Percentiles rank a stretch among this genome's conserved stretches.
Evolutionary conservation across 331 rosid genomes (phyloP).

Genomic region (Acacia concinna): DNA sequence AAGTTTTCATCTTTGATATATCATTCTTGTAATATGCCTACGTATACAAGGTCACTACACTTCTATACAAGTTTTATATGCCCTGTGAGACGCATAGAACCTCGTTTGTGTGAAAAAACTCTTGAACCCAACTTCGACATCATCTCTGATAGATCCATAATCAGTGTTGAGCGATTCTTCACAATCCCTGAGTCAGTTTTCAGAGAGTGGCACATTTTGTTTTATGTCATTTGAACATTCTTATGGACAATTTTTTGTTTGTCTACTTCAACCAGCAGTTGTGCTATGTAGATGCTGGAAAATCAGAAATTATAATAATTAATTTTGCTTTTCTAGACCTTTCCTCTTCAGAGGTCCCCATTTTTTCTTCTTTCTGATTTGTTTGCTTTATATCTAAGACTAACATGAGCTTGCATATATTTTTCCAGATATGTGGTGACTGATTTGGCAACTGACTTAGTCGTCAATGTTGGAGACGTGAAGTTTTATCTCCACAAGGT

Average conservation of each 20-base stretch:
- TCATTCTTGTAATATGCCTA: not conserved
- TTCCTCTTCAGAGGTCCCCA: not conserved
- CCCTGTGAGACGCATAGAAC: not conserved
- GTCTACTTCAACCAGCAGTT: not conserved
- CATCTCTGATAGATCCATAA: not conserved
- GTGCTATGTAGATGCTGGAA: not conserved
- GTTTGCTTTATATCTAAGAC: constrained; percentile 12
- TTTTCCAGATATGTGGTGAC: constrained; percentile 66
- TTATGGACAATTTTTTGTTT: not conserved
- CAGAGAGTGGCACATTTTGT: not conserved
- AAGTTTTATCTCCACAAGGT: constrained; percentile 93
- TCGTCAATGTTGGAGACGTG: constrained; percentile 67
- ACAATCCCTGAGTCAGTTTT: not conserved
- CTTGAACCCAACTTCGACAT: not conserved
- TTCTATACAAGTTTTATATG: not conserved
- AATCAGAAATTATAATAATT: not conserved
- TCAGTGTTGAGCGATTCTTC: not conserved
- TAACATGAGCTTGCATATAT: constrained; percentile 22
- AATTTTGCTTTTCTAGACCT: too few species aligned
- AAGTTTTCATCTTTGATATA: not conserved
- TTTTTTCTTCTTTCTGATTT: not conserved
- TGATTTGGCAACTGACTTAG: constrained; percentile 77
- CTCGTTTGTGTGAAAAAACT: not conserved
- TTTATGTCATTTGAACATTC: not conserved
- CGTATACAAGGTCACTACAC: too few species aligned